Percentiles rank a stretch among this genome's conserved stretches.
phyloP scores from a whole-genome alignment of 805 yeast species.

The Tetrapisispora iriomotensis region DNA sequence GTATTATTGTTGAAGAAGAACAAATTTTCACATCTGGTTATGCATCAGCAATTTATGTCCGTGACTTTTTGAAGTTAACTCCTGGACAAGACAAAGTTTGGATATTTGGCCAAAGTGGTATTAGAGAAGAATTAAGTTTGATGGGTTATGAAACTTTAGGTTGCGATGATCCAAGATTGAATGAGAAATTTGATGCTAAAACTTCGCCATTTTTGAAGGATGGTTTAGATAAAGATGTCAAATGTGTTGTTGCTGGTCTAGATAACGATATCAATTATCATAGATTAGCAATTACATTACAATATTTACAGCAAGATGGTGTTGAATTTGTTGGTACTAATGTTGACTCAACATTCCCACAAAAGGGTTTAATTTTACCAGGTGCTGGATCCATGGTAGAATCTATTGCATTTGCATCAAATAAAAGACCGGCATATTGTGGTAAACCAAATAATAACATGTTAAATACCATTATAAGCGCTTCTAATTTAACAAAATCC shows the following conservation, averaged over 20 bases:
- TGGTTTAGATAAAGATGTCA: slow-evolving; percentile 62
- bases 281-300: slow-evolving; percentile 71
- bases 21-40: slow-evolving; percentile 89
- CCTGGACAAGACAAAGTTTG: slow-evolving; percentile 66
- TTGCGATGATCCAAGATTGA: slow-evolving; percentile 63
- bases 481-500: slow-evolving; percentile 42
- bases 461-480: slow-evolving; percentile 80
- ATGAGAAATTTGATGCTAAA: slow-evolving; percentile 45
- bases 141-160: slow-evolving; percentile 73
- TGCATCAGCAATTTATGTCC: slow-evolving; percentile 80
- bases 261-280: slow-evolving; percentile 71
- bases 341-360: slow-evolving; percentile 90
- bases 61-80: slow-evolving; percentile 64
- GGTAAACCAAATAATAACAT: slow-evolving; percentile 88
- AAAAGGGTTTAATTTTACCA: slow-evolving; percentile 73
- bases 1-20: slow-evolving; percentile 35
- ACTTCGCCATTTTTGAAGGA: slow-evolving; percentile 37
- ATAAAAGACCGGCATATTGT: slow-evolving; percentile 79
- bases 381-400: slow-evolving; percentile 94
- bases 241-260: slow-evolving; percentile 84
- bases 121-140: slow-evolving; percentile 64
- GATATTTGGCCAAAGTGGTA: slow-evolving; percentile 84
- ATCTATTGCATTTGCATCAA: slow-evolving; percentile 61
- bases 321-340: slow-evolving; percentile 84
- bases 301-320: slow-evolving; percentile 51